Evolutionary conservation across 805 yeast species (phyloP).

Genomic region (Nakazawaea sp.): DNA sequence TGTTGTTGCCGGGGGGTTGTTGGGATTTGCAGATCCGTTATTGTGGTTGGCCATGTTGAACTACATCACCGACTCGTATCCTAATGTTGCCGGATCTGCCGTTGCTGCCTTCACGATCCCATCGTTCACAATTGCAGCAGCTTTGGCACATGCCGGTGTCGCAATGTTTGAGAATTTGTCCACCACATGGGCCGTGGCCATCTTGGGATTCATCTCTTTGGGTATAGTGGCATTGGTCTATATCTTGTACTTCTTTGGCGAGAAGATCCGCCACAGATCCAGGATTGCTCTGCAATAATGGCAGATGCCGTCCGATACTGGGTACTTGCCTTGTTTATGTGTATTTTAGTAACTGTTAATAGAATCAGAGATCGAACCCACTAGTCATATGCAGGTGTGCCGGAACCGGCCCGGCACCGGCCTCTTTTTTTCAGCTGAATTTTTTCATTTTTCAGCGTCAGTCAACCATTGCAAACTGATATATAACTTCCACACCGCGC

Average conservation of each 20-base stretch:
- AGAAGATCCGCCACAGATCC: background rate
- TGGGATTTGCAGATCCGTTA: slow-evolving; percentile 26
- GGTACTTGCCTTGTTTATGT: too few relatives aligned
- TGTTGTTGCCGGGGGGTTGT: slow-evolving; percentile 24
- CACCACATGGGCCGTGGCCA: slow-evolving; percentile 27
- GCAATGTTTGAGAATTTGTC: slow-evolving; percentile 29
- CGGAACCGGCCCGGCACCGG: too few relatives aligned
- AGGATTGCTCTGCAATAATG: background rate
- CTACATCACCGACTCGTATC: slow-evolving; percentile 26
- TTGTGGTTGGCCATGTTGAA: slow-evolving; percentile 29
- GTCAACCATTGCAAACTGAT: too few relatives aligned
- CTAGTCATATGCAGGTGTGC: too few relatives aligned
- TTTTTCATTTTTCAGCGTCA: too few relatives aligned
- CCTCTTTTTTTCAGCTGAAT: too few relatives aligned
- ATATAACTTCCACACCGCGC: too few relatives aligned
- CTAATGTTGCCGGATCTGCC: slow-evolving; percentile 26
- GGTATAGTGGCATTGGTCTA: slow-evolving; percentile 25
- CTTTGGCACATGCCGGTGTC: slow-evolving; percentile 30
- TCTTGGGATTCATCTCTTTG: slow-evolving; percentile 25
- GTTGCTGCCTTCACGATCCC: slow-evolving; percentile 30
- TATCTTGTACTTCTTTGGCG: slow-evolving; percentile 26
- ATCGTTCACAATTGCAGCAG: slow-evolving; percentile 29
- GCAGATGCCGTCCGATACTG: too few relatives aligned
- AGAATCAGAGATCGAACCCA: too few relatives aligned
- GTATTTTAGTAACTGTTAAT: too few relatives aligned